These are phyloP conservation scores for Cinnamomum chago DNA, from an alignment of 164 flowering plant species.

Conservation along the genomic window DNA sequence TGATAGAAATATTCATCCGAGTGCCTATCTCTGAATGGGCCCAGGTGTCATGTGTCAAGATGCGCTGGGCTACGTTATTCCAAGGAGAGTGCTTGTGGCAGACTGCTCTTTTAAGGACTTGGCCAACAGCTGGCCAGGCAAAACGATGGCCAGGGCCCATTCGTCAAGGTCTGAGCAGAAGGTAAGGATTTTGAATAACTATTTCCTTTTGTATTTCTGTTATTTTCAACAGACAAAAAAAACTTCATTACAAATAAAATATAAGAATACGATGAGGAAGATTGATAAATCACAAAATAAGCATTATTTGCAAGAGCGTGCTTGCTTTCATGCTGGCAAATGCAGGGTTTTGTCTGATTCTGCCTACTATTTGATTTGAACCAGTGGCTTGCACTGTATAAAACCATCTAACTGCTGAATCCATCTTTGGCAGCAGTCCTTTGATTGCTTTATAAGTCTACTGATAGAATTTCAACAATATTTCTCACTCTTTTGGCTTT, in stretches of 20 bases:
- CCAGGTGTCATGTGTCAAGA: conserved; percentile 55
- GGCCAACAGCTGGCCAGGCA: conserved; percentile 45
- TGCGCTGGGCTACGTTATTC: conserved; percentile 68
- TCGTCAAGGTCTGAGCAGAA: conserved; percentile 61
- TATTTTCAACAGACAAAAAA: no score
- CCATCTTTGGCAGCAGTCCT: no score
- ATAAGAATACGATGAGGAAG: neutral
- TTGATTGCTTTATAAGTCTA: no score
- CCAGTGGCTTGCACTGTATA: no score
- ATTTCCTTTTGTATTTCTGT: neutral
- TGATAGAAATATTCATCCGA: conserved; percentile 65
- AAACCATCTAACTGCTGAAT: no score
- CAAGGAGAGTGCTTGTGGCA: conserved; percentile 70
- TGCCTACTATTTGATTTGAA: no score
- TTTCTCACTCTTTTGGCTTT: no score
- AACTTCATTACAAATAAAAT: neutral
- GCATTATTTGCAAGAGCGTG: no score
- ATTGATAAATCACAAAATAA: no score
- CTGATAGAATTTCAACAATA: no score
- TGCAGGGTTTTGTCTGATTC: no score
- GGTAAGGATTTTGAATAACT: conserved; percentile 27
- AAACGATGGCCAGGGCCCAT: conserved; percentile 88
- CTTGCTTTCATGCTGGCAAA: no score
- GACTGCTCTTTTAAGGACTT: conserved; percentile 54
- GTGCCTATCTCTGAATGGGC: conserved; percentile 62